Conservation (phyloP, 495 filamentous ascomycete species). For the Barbatosphaeria neglecta region DNA sequence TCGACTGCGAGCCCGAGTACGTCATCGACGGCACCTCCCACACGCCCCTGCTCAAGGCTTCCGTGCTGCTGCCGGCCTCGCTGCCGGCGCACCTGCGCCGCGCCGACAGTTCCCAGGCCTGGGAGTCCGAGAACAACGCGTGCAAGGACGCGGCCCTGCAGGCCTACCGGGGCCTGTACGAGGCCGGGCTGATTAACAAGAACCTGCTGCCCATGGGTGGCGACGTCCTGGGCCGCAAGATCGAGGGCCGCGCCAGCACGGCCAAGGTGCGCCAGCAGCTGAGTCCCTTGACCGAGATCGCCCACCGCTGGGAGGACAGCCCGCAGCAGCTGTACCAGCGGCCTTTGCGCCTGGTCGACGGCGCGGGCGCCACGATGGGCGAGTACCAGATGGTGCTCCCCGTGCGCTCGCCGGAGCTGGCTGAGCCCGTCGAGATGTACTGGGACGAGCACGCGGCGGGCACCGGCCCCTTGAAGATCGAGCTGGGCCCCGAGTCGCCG, state of each 20-base stretch:
- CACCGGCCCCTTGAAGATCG: slow-evolving; percentile 20
- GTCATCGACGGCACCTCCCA: slow-evolving; percentile 11
- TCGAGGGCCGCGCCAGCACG: slow-evolving; percentile 36
- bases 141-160: slow-evolving; percentile 76
- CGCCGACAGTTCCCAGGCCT: slow-evolving; percentile 38
- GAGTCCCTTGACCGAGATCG: slow-evolving; percentile 56
- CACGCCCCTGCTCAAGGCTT: slow-evolving; percentile 30
- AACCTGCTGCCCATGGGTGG: slow-evolving; percentile 55
- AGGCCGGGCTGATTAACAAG: slow-evolving; percentile 63
- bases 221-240: slow-evolving; percentile 20
- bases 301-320: slow-evolving; percentile 36
- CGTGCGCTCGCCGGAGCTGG: slow-evolving; percentile 23
- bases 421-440: slow-evolving; percentile 32
- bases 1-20: slow-evolving; percentile 39
- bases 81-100: slow-evolving; percentile 52
- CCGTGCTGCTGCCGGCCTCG: slow-evolving; percentile 60
- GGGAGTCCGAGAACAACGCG: slow-evolving; percentile 65
- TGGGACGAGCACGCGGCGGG: slow-evolving; percentile 38
- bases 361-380: slow-evolving; percentile 14
- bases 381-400: slow-evolving; percentile 39
- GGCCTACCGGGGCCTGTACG: slow-evolving; percentile 60
- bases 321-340: slow-evolving; percentile 14
- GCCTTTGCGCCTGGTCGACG: slow-evolving; percentile 17
- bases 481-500: slow-evolving; percentile 17
- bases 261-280: slow-evolving; percentile 42